Percentiles rank a stretch among this genome's conserved stretches.
phyloP scores from a whole-genome alignment of 257 asterid species.

The Salvia rosmarinus region DNA sequence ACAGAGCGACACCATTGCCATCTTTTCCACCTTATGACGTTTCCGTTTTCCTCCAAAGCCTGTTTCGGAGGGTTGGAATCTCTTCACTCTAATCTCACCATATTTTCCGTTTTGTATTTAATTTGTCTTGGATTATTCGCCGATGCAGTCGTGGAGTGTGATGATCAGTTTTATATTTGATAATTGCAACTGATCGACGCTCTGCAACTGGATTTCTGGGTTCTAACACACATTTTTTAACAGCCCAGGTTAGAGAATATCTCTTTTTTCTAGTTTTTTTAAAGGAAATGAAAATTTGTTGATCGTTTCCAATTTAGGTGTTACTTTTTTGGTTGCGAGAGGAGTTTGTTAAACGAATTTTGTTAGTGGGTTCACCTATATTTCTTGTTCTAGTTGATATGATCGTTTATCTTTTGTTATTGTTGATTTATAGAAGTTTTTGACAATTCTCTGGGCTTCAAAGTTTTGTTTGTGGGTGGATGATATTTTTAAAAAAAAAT shows the following conservation, averaged over 20 bases:
- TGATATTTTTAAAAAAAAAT: neutral
- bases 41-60: slow-evolving; percentile 38
- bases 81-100: slow-evolving; percentile 20
- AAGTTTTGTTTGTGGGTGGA: neutral
- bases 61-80: slow-evolving; percentile 28
- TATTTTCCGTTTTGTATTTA: neutral
- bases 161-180: neutral
- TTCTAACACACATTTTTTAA: slow-evolving; percentile 15
- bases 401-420: slow-evolving; percentile 4
- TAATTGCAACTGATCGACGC: slow-evolving; percentile 2
- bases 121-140: slow-evolving; percentile 1
- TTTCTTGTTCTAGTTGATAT: neutral
- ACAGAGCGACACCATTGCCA: slow-evolving; percentile 40
- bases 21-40: slow-evolving; percentile 31
- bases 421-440: neutral
- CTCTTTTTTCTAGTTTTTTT: neutral
- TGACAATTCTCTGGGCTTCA: neutral
- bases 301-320: neutral
- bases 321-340: neutral
- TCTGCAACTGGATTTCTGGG: slow-evolving; percentile 21
- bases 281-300: neutral
- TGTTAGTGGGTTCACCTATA: neutral
- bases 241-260: slow-evolving; percentile 44
- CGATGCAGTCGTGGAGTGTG: neutral
- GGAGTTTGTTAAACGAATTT: neutral